Base-by-base conservation (phyloP, 2,329 filamentous ascomycete species). In the Trichophyton schoenleinii region DNA sequence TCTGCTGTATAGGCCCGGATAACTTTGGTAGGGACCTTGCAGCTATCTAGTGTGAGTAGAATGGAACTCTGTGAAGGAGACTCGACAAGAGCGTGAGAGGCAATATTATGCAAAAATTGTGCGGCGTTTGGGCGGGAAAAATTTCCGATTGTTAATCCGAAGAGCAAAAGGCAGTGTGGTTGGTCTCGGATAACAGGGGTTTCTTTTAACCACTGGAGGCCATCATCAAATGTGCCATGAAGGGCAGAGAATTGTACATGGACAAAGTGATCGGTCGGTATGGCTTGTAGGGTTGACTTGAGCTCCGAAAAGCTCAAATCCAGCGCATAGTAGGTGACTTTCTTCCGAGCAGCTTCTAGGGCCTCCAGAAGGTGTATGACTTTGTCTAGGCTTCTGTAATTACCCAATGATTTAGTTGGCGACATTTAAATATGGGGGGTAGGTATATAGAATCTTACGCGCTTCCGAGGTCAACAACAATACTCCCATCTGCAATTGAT, bases 401-500 rank as follows among this genome's bases (percentile, higher is more conserved):
- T 31, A 20, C 20, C 3, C 18, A 6, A 20, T 20, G 11, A 34
- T 18, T 25, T 55, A 36, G 31, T 55, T 15, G 15, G 13, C 52
- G 1, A 36, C 9, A 13, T 3, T 34, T 11, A 25, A 11, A 25
- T 2, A 0, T 6, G 8, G n/a, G n/a, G 13, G 8, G 28, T 8
- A 36, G 20, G 5, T n/a, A 52, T 55, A 31, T 31, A 31, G 28
- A 11, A 18, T 18, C 52, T 55, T 55, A 55, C 52, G 52, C 52
- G 52, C 52, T 55, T 36, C 52, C 52, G n/a, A 55, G 31, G 5
- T 55, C 52, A n/a, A 55, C 52, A 11, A 55, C 52, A n/a, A 55
- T n/a, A 36, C 52, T 55, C 11, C 31, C 52, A 55, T 55, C 52
- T 34, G 52, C 28, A 38, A 55, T 55, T 0, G 28, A 55, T 36